Conservation (phyloP, 1,284 basidiomycete genomes). For the Athelia sp. region DNA sequence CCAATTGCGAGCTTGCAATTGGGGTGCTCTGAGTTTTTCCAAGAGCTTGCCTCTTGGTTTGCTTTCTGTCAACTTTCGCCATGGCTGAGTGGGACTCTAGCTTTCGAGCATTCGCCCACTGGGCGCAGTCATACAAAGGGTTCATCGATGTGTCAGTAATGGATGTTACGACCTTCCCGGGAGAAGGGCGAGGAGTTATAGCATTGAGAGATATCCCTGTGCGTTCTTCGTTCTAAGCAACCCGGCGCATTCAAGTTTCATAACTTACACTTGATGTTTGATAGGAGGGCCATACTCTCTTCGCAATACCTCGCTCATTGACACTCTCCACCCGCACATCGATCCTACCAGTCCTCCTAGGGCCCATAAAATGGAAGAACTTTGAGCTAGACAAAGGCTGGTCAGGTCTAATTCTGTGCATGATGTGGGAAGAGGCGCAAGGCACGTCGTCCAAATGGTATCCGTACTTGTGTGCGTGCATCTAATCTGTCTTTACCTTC, state of each 20-base stretch:
- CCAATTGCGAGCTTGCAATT: too few species aligned
- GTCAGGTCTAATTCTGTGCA: constrained; percentile 84
- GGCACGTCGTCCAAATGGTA: constrained; percentile 60
- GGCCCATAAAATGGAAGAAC: constrained; percentile 56
- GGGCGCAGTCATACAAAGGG: constrained; percentile 41
- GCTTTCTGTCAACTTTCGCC: too few species aligned
- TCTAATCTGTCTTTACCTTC: constrained; percentile 3
- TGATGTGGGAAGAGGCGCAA: constrained; percentile 89
- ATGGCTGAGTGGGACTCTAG: background rate
- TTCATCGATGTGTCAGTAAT: constrained; percentile 35
- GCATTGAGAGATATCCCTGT: constrained; percentile 73
- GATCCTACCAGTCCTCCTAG: constrained; percentile 53
- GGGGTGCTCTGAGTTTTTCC: too few species aligned
- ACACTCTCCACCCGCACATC: constrained; percentile 82
- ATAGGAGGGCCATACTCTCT: constrained; percentile 72
- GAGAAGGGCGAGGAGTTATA: constrained; percentile 59
- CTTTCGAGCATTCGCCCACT: constrained; percentile 27
- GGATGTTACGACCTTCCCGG: constrained; percentile 47
- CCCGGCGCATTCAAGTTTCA: background rate
- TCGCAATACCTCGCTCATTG: constrained; percentile 76
- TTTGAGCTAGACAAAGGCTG: constrained; percentile 68
- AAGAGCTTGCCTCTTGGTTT: too few species aligned
- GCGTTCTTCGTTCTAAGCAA: constrained; percentile 17
- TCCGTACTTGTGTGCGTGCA: constrained; percentile 59
- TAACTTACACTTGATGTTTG: background rate